phyloP scores from a whole-genome alignment of 176 grass and related monocot genomes.

The Saccharum officinarum region DNA sequence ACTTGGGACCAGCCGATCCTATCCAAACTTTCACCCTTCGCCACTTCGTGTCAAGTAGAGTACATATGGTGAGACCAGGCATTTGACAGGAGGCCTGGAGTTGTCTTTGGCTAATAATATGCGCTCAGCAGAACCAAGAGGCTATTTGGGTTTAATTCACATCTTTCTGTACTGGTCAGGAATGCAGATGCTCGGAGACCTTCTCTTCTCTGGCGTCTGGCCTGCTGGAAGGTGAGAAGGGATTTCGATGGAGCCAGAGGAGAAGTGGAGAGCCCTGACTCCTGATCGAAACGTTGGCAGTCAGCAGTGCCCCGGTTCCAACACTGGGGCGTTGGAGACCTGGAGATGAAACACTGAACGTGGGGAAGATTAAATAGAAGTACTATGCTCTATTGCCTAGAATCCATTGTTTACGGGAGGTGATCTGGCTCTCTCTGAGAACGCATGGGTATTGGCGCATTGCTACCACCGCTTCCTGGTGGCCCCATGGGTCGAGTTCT shows the following conservation, averaged over 20 bases:
- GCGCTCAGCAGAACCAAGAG: no score
- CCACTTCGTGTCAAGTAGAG: no score
- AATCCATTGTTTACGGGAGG: background rate
- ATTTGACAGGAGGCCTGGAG: no score
- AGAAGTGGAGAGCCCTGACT: background rate
- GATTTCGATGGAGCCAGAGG: no score
- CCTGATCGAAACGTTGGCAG: background rate
- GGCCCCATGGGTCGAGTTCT: no score
- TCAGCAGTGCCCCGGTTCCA: background rate
- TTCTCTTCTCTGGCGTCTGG: no score
- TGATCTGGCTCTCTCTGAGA: background rate
- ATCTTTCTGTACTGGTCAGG: no score
- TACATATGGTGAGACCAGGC: no score
- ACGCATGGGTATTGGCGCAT: background rate
- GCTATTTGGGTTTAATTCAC: background rate
- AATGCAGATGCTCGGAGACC: no score
- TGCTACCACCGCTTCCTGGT: background rate
- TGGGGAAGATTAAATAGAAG: background rate
- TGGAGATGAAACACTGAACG: background rate
- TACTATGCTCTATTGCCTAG: background rate
- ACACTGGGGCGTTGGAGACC: background rate
- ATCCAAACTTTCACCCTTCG: no score
- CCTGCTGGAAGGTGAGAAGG: no score
- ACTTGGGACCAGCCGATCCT: no score
- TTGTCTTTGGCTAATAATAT: background rate